Base-by-base conservation (phyloP, 495 filamentous ascomycete genomes). In the Neurospora sp. region DNA sequence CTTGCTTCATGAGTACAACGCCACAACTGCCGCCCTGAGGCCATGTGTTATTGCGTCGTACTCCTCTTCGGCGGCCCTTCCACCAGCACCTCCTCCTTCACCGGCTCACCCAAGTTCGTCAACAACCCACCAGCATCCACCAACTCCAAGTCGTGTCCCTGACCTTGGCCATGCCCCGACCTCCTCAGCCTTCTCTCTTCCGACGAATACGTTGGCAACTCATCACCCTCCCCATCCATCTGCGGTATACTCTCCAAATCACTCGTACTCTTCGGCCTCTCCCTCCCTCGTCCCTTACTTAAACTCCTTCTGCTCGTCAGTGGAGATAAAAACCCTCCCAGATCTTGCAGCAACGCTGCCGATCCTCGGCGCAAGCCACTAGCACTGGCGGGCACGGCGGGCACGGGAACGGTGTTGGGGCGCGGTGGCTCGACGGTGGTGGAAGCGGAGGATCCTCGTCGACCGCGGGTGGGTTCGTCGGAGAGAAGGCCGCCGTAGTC, bases 401-500 rank as follows among this genome's bases (percentile, higher is more conserved):
- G 76, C 8, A 78, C 74, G 20, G 83, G 83, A 0, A 76, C 69
- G 8, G 69, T 69, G 10, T 75, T 77, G 1, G 80, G 78, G 1
- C 79, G 76, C 22, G 79, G 74, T 12, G 81, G 76, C 27, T 81
- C 68, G 42, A n/a, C 80, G 31, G 76, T 71, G 68, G 74, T 78
- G 4, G 82, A 80, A 8, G 74, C 73, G 71, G 75, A 75, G 70
- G 82, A 84, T 20, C 80, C 80, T 22, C 82, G 79, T 70, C 77
- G 76, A 42, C 76, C 75, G 10, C 72, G 77, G 20, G 71, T 74
- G 69, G 74, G 65, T 68, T 79, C 77, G n/a, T 82, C 80, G 31
- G 86, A 84, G 2, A 93, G 80, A 2, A 93, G 81, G 6, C 89
- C 89, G 41, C 91, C 91, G 38, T 90, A 88, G 75, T 94, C 92